A percentile compares a stretch with the other conserved stretches of the same genome.
phyloP scores from a whole-genome alignment of 2,329 filamentous ascomycete species.

The Fusarium kyushuense region DNA sequence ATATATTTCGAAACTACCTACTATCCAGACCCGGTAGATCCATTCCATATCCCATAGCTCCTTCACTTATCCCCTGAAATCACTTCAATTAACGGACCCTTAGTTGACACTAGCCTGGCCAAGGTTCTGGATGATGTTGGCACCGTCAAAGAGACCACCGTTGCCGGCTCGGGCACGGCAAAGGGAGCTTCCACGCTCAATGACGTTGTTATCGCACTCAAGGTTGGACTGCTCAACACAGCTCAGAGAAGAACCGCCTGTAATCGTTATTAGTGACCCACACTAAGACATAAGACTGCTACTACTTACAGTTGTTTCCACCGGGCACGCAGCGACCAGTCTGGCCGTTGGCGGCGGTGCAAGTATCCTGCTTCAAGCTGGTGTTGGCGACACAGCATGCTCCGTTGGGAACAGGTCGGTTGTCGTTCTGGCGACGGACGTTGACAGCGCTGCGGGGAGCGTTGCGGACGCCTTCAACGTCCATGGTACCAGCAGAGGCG shows the following conservation, averaged over 20 bases:
- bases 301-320: conserved; percentile 23
- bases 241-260: conserved; percentile 13
- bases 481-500: conserved; percentile 16
- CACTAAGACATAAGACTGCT: fast-evolving
- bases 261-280: neutral
- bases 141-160: conserved; percentile 14
- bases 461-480: conserved; percentile 14
- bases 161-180: conserved; percentile 9
- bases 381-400: conserved; percentile 23
- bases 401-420: conserved; percentile 17
- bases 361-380: conserved; percentile 23
- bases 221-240: conserved; percentile 17
- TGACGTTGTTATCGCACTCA: conserved; percentile 2
- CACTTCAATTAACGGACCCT: neutral
- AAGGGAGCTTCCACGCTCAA: conserved; percentile 16
- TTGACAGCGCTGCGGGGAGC: conserved; percentile 13
- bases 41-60: conserved; percentile 7
- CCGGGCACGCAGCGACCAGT: conserved; percentile 14
- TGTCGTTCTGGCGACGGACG: neutral
- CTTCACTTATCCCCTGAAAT: neutral
- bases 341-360: conserved; percentile 6
- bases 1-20: conserved; percentile 7
- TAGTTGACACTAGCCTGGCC: conserved; percentile 8
- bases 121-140: conserved; percentile 20
- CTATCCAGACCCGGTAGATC: conserved; percentile 3